Evolutionary conservation across 2,329 filamentous ascomycete genomes (phyloP).

Genomic region (Pestalotiopsis sp.): DNA sequence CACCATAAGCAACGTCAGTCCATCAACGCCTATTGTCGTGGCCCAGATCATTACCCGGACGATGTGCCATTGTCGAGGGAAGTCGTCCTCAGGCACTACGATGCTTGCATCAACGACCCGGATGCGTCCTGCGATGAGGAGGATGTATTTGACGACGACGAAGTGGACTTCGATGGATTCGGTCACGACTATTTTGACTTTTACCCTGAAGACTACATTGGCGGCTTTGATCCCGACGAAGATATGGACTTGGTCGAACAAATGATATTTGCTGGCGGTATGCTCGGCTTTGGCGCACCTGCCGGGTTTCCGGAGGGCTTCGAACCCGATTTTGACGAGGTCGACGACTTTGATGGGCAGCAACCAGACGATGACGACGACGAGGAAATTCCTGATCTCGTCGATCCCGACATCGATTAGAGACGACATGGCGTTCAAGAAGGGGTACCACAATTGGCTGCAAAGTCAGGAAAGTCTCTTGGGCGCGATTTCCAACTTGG

Average conservation of each 20-base stretch:
- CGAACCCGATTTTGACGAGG: not conserved
- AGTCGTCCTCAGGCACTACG: not conserved
- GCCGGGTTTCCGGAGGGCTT: not conserved
- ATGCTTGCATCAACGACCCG: not conserved
- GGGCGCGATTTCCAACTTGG: too few species aligned
- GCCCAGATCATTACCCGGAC: not conserved
- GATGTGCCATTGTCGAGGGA: not conserved
- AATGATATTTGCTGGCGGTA: not conserved
- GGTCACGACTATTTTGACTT: not conserved
- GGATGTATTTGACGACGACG: not conserved
- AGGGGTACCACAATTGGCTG: too few species aligned
- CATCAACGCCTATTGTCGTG: conserved; percentile 5
- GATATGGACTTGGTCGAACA: not conserved
- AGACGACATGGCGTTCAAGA: not conserved
- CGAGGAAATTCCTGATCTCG: not conserved
- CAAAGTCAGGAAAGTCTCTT: too few species aligned
- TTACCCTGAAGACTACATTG: not conserved
- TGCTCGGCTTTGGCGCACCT: not conserved
- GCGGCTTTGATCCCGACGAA: not conserved
- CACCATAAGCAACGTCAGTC: not conserved
- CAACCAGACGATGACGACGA: not conserved
- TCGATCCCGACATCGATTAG: not conserved
- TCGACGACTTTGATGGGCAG: not conserved
- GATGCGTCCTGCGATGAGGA: not conserved
- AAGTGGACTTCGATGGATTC: not conserved